Evolutionary conservation across 805 yeast species (phyloP).

Genomic region (Hanseniaspora taiwanica): DNA sequence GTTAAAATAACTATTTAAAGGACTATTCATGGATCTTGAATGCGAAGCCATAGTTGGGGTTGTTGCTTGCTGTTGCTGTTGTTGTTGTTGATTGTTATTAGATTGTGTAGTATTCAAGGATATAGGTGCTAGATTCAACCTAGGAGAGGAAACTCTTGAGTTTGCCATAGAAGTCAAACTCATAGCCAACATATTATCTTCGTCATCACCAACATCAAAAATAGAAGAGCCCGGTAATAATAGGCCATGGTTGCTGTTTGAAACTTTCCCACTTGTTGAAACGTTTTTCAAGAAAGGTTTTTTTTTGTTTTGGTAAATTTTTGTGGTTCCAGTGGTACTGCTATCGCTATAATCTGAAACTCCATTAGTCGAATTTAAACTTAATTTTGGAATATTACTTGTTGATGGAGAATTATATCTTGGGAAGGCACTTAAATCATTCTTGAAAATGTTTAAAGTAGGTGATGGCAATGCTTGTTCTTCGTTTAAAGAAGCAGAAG

Average conservation of each 20-base stretch:
- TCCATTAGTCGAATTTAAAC: background rate
- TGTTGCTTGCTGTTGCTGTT: background rate
- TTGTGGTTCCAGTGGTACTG: background rate
- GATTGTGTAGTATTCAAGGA: background rate
- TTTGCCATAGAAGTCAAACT: slow-evolving; percentile 25
- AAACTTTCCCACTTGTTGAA: background rate
- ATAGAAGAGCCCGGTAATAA: background rate
- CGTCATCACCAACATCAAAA: slow-evolving; percentile 16
- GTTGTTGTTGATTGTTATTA: background rate
- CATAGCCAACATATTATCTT: slow-evolving; percentile 23
- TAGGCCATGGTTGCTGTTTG: background rate
- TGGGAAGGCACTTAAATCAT: background rate
- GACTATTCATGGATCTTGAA: background rate
- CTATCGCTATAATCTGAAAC: background rate
- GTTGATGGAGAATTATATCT: background rate
- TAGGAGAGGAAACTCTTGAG: slow-evolving; percentile 23
- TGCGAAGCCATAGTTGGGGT: no score
- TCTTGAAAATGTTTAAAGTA: background rate
- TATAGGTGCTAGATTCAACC: slow-evolving; percentile 6
- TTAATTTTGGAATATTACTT: background rate
- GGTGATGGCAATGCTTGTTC: background rate
- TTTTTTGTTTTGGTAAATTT: background rate
- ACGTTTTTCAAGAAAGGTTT: background rate
- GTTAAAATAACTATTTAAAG: background rate
- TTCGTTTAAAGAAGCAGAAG: background rate